Evolutionary conservation across 768 basidiomycete species (phyloP), one percentile per base, ranked within the genome.

Genomic region (Leccinum fibrillosum): DNA sequence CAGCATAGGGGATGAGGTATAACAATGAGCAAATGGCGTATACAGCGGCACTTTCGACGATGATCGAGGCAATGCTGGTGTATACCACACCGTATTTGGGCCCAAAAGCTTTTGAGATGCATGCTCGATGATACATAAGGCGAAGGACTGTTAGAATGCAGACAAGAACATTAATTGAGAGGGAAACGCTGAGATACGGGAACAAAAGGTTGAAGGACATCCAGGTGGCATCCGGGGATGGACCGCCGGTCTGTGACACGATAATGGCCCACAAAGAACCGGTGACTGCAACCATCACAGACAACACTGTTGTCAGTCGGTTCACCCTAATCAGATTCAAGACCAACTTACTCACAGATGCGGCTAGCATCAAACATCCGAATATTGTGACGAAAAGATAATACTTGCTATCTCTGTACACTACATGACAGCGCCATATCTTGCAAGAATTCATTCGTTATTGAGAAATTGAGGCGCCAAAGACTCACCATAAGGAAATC

Each of bases 11-110:
- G n/a, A 75, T 45, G 35, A 75, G 66, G 55, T 75, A 76, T 0
- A 75, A 35, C 49, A 75, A 47, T 0, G 74, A 75, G 28, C 63
- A 64, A 49, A 66, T 61, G 12, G 74, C 30, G 52, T 76, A 75
- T 17, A 76, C 62, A 10, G 72, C 59, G 17, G 74, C 72, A 5
- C 73, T 73, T 60, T 75, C 74, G n/a, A 75, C 52, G 5, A 75
- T 58, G 66, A 75, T 71, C 13, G 72, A 51, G 19, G 73, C 69
- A 28, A 74, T 67, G 56, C 66, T 68, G 21, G 69, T 49, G 11
- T 76, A 76, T 12, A 71, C 60, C 7, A 28, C 48, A n/a, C 69
- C 66, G 19, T 74, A 68, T 9, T 19, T 64, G 2, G 60, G 55
- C 25, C 72, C 71, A 21, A 74, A 69, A 39, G 58, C 63, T 23